Evolutionary conservation across 2,329 filamentous ascomycete genomes (phyloP).

Genomic region (Emydomyces testavorans): DNA sequence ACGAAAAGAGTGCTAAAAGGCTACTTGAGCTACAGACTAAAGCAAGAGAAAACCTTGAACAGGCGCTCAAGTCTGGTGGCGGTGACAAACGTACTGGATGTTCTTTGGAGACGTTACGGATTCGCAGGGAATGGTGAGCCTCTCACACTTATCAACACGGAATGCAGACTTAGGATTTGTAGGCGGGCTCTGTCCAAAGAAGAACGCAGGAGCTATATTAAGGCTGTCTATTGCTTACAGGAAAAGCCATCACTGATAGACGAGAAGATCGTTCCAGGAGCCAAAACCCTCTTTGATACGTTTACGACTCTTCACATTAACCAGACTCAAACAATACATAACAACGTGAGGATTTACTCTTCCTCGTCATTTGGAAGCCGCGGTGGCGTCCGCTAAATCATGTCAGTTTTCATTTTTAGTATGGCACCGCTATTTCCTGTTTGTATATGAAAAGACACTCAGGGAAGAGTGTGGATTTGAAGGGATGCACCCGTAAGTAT

Average conservation of each 20-base stretch:
- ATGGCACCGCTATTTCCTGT: conserved; percentile 33
- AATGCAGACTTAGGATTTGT: background rate
- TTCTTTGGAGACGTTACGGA: conserved; percentile 11
- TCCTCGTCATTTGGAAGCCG: background rate
- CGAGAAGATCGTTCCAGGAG: conserved; percentile 14
- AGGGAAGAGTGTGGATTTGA: conserved; percentile 33
- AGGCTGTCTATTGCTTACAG: conserved; percentile 17
- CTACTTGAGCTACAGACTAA: conserved; percentile 13
- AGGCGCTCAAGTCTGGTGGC: background rate
- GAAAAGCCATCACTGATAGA: conserved; percentile 12
- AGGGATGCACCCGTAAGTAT: conserved; percentile 26
- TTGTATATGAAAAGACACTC: conserved; percentile 30
- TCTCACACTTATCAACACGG: background rate
- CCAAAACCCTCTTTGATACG: conserved; percentile 17
- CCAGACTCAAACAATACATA: conserved; percentile 15
- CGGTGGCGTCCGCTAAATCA: background rate
- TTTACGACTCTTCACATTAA: conserved; percentile 17
- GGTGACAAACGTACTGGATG: background rate
- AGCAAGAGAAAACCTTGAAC: conserved; percentile 11
- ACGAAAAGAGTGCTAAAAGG: conserved; percentile 4
- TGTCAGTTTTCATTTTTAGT: conserved; percentile 19
- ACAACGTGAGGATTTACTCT: conserved; percentile 12
- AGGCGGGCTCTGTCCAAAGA: conserved; percentile 15
- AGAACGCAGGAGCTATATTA: conserved; percentile 16
- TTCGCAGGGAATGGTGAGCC: conserved; percentile 16